phyloP scores from a whole-genome alignment of 2,329 filamentous ascomycete genomes.

The Aspergillus brunneoviolaceus region DNA sequence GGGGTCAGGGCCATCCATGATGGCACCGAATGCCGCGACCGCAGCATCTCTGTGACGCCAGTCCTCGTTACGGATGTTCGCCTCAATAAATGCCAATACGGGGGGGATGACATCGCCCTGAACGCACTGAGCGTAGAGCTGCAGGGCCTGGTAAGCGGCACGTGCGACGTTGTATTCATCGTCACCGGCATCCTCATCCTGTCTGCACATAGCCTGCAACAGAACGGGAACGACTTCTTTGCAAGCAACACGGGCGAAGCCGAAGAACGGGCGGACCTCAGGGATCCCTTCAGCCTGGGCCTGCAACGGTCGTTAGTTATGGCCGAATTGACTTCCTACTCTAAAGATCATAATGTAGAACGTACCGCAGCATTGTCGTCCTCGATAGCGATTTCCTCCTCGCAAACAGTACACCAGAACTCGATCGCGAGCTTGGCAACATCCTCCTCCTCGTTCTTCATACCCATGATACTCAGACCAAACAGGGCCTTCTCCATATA shows the following conservation, averaged over 20 bases:
- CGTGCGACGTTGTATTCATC: constrained; percentile 97
- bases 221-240: constrained; percentile 93
- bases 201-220: constrained; percentile 84
- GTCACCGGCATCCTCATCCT: constrained; percentile 94
- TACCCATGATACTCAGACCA: constrained; percentile 92
- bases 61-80: constrained; percentile 83
- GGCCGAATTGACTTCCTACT: background rate
- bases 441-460: constrained; percentile 97
- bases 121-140: constrained; percentile 92
- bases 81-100: constrained; percentile 88
- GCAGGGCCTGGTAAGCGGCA: constrained; percentile 92
- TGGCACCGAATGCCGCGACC: constrained; percentile 94
- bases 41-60: constrained; percentile 95
- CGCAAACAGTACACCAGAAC: constrained; percentile 99
- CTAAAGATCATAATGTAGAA: constrained; percentile 7
- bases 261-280: constrained; percentile 89
- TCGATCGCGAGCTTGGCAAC: constrained; percentile 97
- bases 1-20: constrained; percentile 97
- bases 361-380: constrained; percentile 84
- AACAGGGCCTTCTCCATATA: constrained; percentile 99
- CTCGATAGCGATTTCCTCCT: constrained; percentile 96
- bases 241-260: constrained; percentile 90
- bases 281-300: constrained; percentile 70
- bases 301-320: constrained; percentile 34
- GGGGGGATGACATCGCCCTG: constrained; percentile 78